Evolutionary conservation across 2,329 filamentous ascomycete genomes (phyloP), one percentile per base, ranked within the genome.

Genomic region (Hypomyces rosellus): DNA sequence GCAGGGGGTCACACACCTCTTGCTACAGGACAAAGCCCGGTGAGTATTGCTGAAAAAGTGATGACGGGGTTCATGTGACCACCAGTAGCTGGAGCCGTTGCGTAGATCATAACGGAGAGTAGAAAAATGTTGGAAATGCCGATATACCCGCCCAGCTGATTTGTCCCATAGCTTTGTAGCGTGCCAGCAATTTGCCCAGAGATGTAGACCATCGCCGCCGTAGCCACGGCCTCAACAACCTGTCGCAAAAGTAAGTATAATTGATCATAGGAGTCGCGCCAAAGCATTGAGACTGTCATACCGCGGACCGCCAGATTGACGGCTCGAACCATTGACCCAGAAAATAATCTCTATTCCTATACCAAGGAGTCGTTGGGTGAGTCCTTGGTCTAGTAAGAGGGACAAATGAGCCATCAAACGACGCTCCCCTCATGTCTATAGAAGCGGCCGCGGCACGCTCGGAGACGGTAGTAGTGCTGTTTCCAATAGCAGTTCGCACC

Each of bases 61-160:
- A 81, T 77, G 33, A 73, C 63, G 2, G 76, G 76, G 55, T 77
- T 80, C 49, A 80, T 61, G 56, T 80, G 77, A 1, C 72, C 76
- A 37, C 77, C 75, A 3, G 72, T 74, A 0, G 72, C 70, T 0
- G 75, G 71, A 4, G 68, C 72, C 13, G 73, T 71, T 8, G 70
- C 70, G 55, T 72, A 77, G 43, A 80, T 76, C 57, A 78, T 73
- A 1, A 76, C 57, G 1, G 74, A 61, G 14, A 77, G 61, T 43
- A 74, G 55, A 18, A 71, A 54, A 11, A 65, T 59, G 52, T 69
- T 76, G 50, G 65, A 64, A 36, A 75, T 60, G 13, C 67, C 66
- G 14, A 67, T 62, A 46, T 67, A 69, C 6, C 55, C 62, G 2
- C 60, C 62, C 3, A 63, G 49, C 39, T 63, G 57, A 0, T 43